A percentile compares a stretch with the other conserved stretches of the same genome.
Conservation (phyloP, 2,329 filamentous ascomycete species). For the Colletotrichum neosansevieriae region DNA sequence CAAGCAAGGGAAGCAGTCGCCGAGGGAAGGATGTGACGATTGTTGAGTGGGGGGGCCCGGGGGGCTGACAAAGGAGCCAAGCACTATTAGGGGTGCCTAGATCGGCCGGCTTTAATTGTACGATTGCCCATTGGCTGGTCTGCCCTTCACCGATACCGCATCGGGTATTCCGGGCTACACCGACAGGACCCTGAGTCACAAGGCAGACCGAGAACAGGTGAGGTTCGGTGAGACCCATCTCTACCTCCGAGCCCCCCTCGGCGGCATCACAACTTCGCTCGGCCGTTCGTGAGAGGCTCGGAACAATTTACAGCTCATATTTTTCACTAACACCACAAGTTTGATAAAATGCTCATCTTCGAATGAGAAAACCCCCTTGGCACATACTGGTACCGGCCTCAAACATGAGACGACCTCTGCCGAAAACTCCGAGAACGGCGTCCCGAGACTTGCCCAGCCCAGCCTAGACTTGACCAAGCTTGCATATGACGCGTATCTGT, state of each 20-base stretch:
- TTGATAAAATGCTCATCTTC: no score
- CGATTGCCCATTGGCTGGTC: neutral
- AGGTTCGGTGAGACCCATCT: neutral
- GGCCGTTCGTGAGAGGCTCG: slow-evolving; percentile 4
- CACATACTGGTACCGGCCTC: neutral
- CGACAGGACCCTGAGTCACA: neutral
- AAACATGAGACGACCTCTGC: slow-evolving; percentile 2
- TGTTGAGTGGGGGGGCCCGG: neutral
- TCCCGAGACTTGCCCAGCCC: neutral
- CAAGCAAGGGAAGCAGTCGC: neutral
- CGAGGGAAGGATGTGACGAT: neutral
- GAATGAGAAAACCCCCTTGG: neutral
- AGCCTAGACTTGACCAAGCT: neutral
- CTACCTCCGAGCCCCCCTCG: slow-evolving; percentile 19
- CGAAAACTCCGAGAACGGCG: slow-evolving; percentile 27
- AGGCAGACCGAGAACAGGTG: neutral
- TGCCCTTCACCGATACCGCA: neutral
- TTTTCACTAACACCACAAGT: neutral
- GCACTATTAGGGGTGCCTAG: no score
- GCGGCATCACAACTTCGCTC: neutral
- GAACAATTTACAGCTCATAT: neutral
- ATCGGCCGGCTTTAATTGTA: slow-evolving; percentile 5
- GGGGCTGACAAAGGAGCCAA: neutral
- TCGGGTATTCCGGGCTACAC: neutral
- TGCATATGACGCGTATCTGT: slow-evolving; percentile 3